Base-by-base conservation (phyloP, 441 rosid species). In the Gossypium davidsonii region DNA sequence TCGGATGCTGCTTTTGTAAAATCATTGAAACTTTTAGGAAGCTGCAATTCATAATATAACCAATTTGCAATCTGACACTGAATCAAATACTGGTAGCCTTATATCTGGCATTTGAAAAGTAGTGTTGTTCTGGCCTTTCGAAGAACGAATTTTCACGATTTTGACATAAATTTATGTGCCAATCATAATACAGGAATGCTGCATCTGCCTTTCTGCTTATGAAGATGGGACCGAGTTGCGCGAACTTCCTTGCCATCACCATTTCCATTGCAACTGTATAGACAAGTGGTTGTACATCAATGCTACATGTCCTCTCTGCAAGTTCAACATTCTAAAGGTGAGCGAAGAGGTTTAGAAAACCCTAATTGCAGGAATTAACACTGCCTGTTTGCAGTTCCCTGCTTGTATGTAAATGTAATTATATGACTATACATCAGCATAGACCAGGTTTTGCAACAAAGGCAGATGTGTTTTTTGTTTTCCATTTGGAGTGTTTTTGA, bases 251-350 rank as follows among this genome's bases (percentile, higher is more conserved):
- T 89, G 94, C 75, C 72, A 73, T 49, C 94, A 89, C 77, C 91
- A 86, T 78, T 87, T 85, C 83, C 94, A 87, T 75, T 81, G 85
- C 26, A 25, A 59, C 68, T 87, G 89, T 70, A 79, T 87, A 61
- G 91, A 87, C 73, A 87, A 89, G 73, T 85, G 90, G 94, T 72
- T 89, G 55, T 78, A 80, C 81, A 85, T 86, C 70, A 87, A 87
- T 6, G 89, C 91, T 0, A 86, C 86, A 14, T 86, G 91, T 71
- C 93, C 91, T 61, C 90, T 89, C 74, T 89, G 91, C 90, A 89
- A 89, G 80, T 87, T 81, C 85, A 88, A 88, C 76, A 85, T 89
- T 25, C 79, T 85, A 1, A 85, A 89, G 67, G 64, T 80, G 58
- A 73, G 61, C 9, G 86, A 83, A 52, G 79, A 71, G 14, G 88